Base-by-base conservation (phyloP, 2,329 filamentous ascomycete species). In the Gremmenia infestans region DNA sequence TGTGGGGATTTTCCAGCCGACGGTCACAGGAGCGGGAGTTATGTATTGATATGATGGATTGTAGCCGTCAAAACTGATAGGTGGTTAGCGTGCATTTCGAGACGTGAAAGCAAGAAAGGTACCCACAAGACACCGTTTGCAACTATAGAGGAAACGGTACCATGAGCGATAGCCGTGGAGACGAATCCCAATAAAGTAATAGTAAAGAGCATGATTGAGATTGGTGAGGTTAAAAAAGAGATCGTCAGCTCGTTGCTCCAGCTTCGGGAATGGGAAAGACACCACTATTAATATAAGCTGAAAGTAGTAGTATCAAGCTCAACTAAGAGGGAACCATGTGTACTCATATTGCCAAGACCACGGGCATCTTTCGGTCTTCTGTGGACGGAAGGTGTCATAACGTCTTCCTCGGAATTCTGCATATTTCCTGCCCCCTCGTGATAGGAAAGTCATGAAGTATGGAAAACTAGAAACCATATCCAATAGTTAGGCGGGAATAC, bases 1-100 rank as follows among this genome's bases (percentile, higher is more conserved):
- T 5, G 73, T 68, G 47, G 76, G 77, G 15, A 54, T 64, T 36
- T 73, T 74, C 83, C 83, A 86, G 59, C 76, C 83, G 51, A 81
- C 77, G 23, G 72, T 70, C 15, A 72, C 65, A 2, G 76, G 76
- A 17, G 69, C 68, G n/a, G 68, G 62, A 23, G 58, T 60, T 3
- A 50, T 60, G 60, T 75, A 68, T 56, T 68, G 66, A 17, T 64
- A 67, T 7, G 59, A 59, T 12, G 65, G 66, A 19, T 63, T 66
- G 48, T 67, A 68, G 17, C 66, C 66, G 5, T 69, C 61, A 65
- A 77, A 77, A 62, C 66, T 68, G 22, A 9, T 19, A 23, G 12
- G 9, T 17, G n/a, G 9, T 60, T 48, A 62, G 55, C 12, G 11
- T 9, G 7, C 47, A 48, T 32, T 43, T 23, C 2, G 22, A 8